Base-by-base conservation (phyloP, 306 rosid genomes). In the Morella rubra region DNA sequence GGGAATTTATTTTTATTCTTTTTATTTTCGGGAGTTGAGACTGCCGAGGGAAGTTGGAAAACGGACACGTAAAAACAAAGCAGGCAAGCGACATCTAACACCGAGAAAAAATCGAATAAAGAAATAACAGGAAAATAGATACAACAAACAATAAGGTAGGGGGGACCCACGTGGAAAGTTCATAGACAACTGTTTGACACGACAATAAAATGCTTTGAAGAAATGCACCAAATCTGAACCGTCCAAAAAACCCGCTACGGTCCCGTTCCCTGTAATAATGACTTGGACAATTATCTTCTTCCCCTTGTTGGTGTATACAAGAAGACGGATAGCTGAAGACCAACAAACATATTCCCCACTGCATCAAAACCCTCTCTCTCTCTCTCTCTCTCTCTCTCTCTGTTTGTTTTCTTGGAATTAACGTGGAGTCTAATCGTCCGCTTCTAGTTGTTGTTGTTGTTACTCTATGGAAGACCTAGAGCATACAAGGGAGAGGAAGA, bases 191-290 rank as follows among this genome's bases (percentile, higher is more conserved):
- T 61, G 73, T 67, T 18, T 44, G 60, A 32, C 37, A 32, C 3
- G 3, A 2, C 37, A 90, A 80, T 87, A 61, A 82, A 74, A 72
- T 53, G 72, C 14, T 67, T 76, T 89, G 77, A 82, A 88, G 3
- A 18, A 32, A 42, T 24, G 73, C 69, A 32, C 4, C 56, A 84
- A 89, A 90, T 93, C 96, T 79, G 77, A 62, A 74, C 90, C 93
- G 88, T 87, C 42, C 51, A 86, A 85, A 71, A 4, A 76, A 45
- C 46, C 18, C 5, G 67, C 3, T 32, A 32, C 67, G 91, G 87
- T 72, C 89, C 73, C 53, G 13, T 14, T 37, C 81, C 45, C 80
- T 53, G 24, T 42, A 65, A 32, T 58, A 22, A 68, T 72, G 76
- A 52, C 27, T 69, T 22, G 6, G 42, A 37, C 50, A 16, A 73